Evolutionary conservation across 768 basidiomycete species (phyloP), one percentile per base, ranked within the genome.

Genomic region (Cystobasidium onofrii): DNA sequence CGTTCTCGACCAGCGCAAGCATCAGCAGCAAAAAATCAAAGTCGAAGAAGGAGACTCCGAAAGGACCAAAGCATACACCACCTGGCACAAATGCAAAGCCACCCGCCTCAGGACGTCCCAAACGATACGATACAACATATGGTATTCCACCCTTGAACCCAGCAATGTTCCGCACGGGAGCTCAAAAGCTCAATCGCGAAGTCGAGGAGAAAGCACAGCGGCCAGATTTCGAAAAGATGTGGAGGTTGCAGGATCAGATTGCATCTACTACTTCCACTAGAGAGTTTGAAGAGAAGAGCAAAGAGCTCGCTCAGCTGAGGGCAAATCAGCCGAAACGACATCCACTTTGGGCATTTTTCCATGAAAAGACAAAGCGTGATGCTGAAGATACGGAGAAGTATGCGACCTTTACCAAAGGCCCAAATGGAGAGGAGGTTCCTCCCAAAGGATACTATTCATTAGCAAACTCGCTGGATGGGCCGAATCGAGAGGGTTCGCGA

Each of bases 311-410:
- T 20, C 27, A 73, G 52, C 31, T 1, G 52, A 74, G 50, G 75
- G 74, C 20, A 60, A 77, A 39, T 74, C 78, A 34, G 39, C 25
- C 29, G 17, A 12, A 60, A 31, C 33, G 69, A 0, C 79, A 79
- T 65, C 79, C 79, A 15, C 74, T 79, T 0, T 78, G 78, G 79
- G 39, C 67, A n/a, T 79, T 79, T 74, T 79, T 79, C 64, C 76
- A 77, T 46, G 69, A 65, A 29, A 63, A 77, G 52, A 43, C 73
- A 57, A 55, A 39, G 46, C 31, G 46, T 20, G 65, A 54, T 27
- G 12, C 34, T 7, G 63, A 78, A 41, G 74, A 77, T 33, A 43
- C 60, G 43, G 70, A 75, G 25, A 75, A 78, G 62, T 66, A 75
- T 44, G 54, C 70, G 7, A 60, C 43, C 3, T 77, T 76, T 73